A percentile compares a stretch with the other conserved stretches of the same genome.
Conservation (phyloP, 768 basidiomycete genomes). For the Obba rivulosa region DNA sequence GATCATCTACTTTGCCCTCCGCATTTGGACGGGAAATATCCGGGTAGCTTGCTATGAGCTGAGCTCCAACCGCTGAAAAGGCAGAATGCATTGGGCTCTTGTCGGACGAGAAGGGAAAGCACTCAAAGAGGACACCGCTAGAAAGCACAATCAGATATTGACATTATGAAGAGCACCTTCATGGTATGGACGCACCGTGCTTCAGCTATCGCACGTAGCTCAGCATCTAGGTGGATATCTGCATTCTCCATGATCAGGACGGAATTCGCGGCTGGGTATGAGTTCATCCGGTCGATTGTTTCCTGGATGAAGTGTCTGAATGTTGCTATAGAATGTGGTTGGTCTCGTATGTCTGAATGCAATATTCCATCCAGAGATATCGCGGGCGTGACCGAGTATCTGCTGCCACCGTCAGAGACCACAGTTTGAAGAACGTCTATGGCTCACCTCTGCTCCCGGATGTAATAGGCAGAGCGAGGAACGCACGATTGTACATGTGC, state of each 20-base stretch:
- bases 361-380: constrained; percentile 31
- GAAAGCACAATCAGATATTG: no score
- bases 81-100: constrained; percentile 25
- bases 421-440: neutral
- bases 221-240: constrained; percentile 26
- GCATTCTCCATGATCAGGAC: constrained; percentile 37
- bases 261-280: constrained; percentile 29
- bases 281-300: constrained; percentile 33
- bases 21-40: no score
- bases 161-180: no score
- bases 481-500: no score
- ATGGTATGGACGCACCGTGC: constrained; percentile 25
- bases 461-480: no score
- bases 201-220: constrained; percentile 26
- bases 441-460: constrained; percentile 13
- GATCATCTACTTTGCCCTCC: no score
- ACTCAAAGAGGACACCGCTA: no score
- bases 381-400: constrained; percentile 33
- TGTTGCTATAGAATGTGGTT: constrained; percentile 21
- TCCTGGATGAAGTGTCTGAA: constrained; percentile 29
- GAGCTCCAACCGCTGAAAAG: constrained; percentile 21
- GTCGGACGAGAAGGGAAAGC: constrained; percentile 25
- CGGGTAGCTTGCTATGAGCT: no score
- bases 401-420: neutral
- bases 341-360: constrained; percentile 22